These are phyloP conservation scores for Vitellaria paradoxa DNA, from an alignment of 179 eudicot species.

Conservation along the genomic window DNA sequence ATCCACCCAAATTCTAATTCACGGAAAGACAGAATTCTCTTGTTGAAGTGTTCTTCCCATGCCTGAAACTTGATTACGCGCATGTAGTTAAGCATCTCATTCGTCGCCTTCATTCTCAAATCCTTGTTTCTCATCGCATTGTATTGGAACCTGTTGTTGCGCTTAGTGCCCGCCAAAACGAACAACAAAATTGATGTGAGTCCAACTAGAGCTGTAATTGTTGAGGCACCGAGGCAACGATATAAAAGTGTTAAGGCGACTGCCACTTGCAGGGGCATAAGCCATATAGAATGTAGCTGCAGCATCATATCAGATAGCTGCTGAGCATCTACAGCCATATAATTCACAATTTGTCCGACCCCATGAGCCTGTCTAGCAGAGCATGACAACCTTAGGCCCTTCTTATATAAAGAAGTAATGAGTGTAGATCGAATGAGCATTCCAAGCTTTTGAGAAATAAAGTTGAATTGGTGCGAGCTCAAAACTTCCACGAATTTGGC, in stretches of 20 bases:
- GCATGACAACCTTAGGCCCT: slow-evolving; percentile 73
- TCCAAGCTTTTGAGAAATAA: slow-evolving; percentile 79
- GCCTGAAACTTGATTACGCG: slow-evolving; percentile 95
- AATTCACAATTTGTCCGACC: slow-evolving; percentile 91
- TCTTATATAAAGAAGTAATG: slow-evolving; percentile 76
- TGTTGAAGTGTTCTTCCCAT: slow-evolving; percentile 88
- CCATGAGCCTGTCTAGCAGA: slow-evolving; percentile 91
- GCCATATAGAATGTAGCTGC: slow-evolving; percentile 82
- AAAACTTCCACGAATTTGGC: slow-evolving; percentile 76
- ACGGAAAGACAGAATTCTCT: slow-evolving; percentile 57
- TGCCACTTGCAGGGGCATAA: slow-evolving; percentile 73
- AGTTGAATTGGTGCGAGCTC: slow-evolving; percentile 82
- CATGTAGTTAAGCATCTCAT: slow-evolving; percentile 95
- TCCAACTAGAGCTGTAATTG: slow-evolving; percentile 54
- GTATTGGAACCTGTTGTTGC: slow-evolving; percentile 64
- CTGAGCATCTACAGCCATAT: slow-evolving; percentile 98
- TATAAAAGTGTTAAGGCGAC: slow-evolving; percentile 66
- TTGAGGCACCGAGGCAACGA: slow-evolving; percentile 49
- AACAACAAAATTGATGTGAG: slow-evolving; percentile 47
- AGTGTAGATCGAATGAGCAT: slow-evolving; percentile 85
- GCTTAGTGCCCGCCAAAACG: slow-evolving; percentile 46
- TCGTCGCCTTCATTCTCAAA: slow-evolving; percentile 89
- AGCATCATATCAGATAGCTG: slow-evolving; percentile 98
- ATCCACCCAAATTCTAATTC: slow-evolving; percentile 76
- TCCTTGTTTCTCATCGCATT: slow-evolving; percentile 73